Conservation (phyloP, 257 asterid species). For the Plectranthus barbatus region DNA sequence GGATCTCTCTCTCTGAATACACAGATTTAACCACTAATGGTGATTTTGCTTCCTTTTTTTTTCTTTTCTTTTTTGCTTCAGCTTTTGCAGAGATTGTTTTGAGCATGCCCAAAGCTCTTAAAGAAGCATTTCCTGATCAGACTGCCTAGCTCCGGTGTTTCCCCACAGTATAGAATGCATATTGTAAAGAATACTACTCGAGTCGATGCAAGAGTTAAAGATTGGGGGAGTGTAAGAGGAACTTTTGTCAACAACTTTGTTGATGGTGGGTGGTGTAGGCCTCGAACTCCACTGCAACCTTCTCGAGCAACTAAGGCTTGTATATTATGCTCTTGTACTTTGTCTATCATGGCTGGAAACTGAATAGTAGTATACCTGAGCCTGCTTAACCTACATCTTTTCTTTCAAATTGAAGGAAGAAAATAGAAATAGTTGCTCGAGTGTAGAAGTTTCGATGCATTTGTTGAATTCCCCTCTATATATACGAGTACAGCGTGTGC, state of each 20-base stretch:
- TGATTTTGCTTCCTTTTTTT: not conserved
- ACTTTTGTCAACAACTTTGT: not conserved
- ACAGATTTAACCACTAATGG: not conserved
- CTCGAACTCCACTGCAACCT: not conserved
- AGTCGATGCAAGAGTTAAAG: not conserved
- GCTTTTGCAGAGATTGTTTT: slow-evolving; percentile 91
- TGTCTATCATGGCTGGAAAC: not conserved
- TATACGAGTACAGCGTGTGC: not conserved
- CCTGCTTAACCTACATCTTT: not conserved
- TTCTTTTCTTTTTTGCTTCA: slow-evolving; percentile 21
- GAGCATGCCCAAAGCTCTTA: slow-evolving; percentile 65
- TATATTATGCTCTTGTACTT: not conserved
- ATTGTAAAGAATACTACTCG: slow-evolving; percentile 3
- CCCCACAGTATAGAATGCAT: not conserved
- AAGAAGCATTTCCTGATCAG: slow-evolving; percentile 36
- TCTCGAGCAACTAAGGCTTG: not conserved
- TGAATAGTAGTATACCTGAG: not conserved
- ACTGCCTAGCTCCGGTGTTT: slow-evolving; percentile 21
- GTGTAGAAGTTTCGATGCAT: not conserved
- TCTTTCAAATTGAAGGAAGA: not conserved
- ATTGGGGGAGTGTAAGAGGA: not conserved
- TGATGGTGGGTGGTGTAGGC: not conserved
- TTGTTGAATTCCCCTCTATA: not conserved
- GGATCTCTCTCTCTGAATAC: too few species aligned
- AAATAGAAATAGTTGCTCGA: not conserved